Conservation (phyloP, 208 protist genomes). For the Herpetomonas samuelpessoai region DNA sequence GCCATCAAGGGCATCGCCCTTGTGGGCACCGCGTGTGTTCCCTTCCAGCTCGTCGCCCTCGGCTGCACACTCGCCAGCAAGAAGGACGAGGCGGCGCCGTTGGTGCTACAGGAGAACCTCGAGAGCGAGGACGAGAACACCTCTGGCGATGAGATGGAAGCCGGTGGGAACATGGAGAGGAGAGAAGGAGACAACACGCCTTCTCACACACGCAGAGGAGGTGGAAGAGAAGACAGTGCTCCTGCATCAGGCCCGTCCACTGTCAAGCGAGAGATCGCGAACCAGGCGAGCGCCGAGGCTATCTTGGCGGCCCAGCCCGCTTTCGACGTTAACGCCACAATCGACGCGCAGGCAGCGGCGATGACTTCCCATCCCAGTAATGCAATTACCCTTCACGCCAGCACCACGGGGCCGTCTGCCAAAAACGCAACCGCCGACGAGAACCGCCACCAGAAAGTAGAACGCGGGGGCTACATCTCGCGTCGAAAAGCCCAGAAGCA, state of each 20-base stretch:
- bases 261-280: background rate
- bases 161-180: constrained; percentile 7
- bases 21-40: constrained; percentile 33
- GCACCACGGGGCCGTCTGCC: background rate
- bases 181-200: background rate
- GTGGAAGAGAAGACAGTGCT: too few species aligned
- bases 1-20: constrained; percentile 29
- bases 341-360: background rate
- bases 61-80: constrained; percentile 29
- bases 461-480: background rate
- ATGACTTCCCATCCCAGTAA: too few species aligned
- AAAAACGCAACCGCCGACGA: background rate
- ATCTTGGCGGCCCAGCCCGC: constrained; percentile 6
- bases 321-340: background rate
- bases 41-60: constrained; percentile 36
- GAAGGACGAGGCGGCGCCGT: constrained; percentile 13
- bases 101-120: constrained; percentile 4
- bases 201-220: too few species aligned
- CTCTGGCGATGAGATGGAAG: background rate
- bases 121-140: constrained; percentile 1
- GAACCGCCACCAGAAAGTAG: background rate
- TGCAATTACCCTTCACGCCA: background rate
- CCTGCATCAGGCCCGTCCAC: too few species aligned
- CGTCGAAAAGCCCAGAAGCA: background rate
- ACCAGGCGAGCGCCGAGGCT: background rate